These are phyloP conservation scores for Ceratocystis lukuohia DNA, from an alignment of 2,329 filamentous ascomycete species.

Conservation along the genomic window DNA sequence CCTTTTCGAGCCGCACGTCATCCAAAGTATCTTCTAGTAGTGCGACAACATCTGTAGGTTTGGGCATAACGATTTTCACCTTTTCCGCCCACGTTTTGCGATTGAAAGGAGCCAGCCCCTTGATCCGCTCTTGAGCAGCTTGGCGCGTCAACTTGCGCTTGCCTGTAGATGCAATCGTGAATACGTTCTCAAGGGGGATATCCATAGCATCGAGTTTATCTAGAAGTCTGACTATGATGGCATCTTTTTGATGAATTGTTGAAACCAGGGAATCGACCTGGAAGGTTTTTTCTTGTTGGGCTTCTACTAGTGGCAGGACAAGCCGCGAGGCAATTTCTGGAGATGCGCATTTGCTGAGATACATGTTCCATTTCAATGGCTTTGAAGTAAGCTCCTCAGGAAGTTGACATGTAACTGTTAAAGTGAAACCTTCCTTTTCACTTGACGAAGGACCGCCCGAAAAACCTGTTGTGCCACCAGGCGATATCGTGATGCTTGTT, in stretches of 20 bases:
- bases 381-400: conserved; percentile 40
- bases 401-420: conserved; percentile 47
- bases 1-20: neutral
- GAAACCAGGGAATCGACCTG: conserved; percentile 34
- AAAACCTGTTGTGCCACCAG: conserved; percentile 20
- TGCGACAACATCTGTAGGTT: neutral
- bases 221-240: conserved; percentile 35
- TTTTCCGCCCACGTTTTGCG: conserved; percentile 1
- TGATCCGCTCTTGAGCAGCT: conserved; percentile 36
- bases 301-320: conserved; percentile 39
- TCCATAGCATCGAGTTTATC: conserved; percentile 43
- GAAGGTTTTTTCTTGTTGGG: conserved; percentile 29
- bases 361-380: conserved; percentile 52
- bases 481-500: conserved; percentile 34
- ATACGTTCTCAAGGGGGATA: conserved; percentile 40
- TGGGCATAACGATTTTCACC: neutral
- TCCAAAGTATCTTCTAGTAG: conserved; percentile 12
- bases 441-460: conserved; percentile 21
- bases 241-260: conserved; percentile 38
- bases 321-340: conserved; percentile 35
- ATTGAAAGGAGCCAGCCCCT: conserved; percentile 38
- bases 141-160: conserved; percentile 35
- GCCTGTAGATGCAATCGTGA: conserved; percentile 34
- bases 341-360: conserved; percentile 35
- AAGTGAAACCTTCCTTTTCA: conserved; percentile 32